These are phyloP conservation scores for Exophiala spinifera DNA, from an alignment of 2,329 filamentous ascomycete genomes.

Conservation along the genomic window DNA sequence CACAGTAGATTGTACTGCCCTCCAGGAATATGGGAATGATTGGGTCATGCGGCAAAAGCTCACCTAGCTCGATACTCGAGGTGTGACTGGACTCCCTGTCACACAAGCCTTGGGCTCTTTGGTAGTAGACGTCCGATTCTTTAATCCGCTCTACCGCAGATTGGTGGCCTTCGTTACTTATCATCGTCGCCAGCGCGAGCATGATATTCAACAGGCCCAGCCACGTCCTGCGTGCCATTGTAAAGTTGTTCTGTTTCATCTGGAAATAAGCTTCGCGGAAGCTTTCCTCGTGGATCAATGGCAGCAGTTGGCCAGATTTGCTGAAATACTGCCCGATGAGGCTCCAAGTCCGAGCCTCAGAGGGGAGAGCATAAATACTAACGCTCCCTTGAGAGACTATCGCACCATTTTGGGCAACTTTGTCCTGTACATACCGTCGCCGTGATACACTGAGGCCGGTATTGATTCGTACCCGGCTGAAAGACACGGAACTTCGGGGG, in stretches of 20 bases:
- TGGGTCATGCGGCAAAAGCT: too few species aligned
- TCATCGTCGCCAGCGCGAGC: constrained; percentile 47
- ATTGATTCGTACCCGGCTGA: too few species aligned
- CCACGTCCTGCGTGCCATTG: constrained; percentile 47
- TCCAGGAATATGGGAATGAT: too few species aligned
- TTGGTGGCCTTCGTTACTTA: constrained; percentile 32
- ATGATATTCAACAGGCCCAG: constrained; percentile 52
- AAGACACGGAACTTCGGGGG: background rate
- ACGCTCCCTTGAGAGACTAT: constrained; percentile 13
- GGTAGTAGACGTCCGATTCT: constrained; percentile 47
- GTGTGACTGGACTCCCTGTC: constrained; percentile 42
- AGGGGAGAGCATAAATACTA: constrained; percentile 36
- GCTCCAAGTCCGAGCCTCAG: constrained; percentile 21
- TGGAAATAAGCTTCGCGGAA: constrained; percentile 38
- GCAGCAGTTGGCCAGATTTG: constrained; percentile 40
- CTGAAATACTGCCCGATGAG: constrained; percentile 14
- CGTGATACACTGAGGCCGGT: constrained; percentile 2
- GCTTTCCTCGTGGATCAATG: constrained; percentile 38
- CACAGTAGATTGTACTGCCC: too few species aligned
- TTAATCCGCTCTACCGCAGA: constrained; percentile 37
- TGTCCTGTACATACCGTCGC: background rate
- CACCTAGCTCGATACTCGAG: constrained; percentile 47
- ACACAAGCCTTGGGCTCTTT: constrained; percentile 45
- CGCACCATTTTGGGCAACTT: background rate
- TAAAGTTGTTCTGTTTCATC: constrained; percentile 33